A percentile compares a stretch with the other conserved stretches of the same genome.
Evolutionary conservation across 2,329 filamentous ascomycete genomes (phyloP).

Genomic region (Penicillium sp.): DNA sequence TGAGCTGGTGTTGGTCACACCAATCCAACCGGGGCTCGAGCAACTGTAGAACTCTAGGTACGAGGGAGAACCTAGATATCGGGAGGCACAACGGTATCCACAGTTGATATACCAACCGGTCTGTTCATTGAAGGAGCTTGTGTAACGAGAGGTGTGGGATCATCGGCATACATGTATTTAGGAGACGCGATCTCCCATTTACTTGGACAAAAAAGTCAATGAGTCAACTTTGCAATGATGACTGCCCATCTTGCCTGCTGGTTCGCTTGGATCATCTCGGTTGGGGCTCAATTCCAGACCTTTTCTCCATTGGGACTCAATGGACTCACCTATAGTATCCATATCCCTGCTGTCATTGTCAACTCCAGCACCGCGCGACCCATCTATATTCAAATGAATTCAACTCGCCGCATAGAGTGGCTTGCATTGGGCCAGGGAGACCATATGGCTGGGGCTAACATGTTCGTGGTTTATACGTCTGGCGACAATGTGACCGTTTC

Average conservation of each 20-base stretch:
- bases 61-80: not conserved
- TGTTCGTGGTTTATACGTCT: conserved; percentile 59
- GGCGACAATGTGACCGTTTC: conserved; percentile 60
- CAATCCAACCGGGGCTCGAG: not conserved
- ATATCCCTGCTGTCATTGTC: conserved; percentile 55
- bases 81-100: not conserved
- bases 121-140: not conserved
- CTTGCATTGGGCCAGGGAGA: conserved; percentile 58
- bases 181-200: not conserved
- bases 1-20: not conserved
- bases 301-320: conserved; percentile 13
- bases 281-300: conserved; percentile 15
- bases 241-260: not conserved
- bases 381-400: conserved; percentile 60
- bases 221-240: not conserved
- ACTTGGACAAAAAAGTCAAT: not conserved
- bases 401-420: conserved; percentile 55
- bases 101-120: not conserved
- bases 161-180: not conserved
- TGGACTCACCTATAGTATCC: conserved; percentile 47
- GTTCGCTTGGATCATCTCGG: conserved; percentile 5
- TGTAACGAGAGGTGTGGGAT: not conserved
- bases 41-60: not conserved
- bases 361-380: conserved; percentile 52
- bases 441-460: conserved; percentile 57